Evolutionary conservation across 345 rosid genomes (phyloP).

Genomic region (Salix caprea): DNA sequence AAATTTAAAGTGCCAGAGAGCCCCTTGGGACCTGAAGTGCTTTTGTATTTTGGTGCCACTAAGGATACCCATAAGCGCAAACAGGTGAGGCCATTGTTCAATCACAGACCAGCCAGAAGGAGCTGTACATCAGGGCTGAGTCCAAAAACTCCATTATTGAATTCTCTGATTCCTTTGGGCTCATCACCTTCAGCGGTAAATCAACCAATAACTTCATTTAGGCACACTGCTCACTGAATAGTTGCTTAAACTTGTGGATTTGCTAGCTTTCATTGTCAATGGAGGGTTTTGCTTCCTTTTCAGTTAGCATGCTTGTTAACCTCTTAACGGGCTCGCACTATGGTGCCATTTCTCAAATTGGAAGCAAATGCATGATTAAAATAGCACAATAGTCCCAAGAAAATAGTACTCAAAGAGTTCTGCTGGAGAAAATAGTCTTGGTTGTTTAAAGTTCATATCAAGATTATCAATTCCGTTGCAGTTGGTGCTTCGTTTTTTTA

Average conservation of each 20-base stretch:
- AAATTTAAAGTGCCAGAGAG: conserved; percentile 36
- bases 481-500: no score
- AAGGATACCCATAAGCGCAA: conserved; percentile 11
- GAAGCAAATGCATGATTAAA: neutral
- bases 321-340: neutral
- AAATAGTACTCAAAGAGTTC: no score
- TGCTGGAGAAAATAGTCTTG: neutral
- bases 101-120: conserved; percentile 15
- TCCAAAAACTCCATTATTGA: conserved; percentile 21
- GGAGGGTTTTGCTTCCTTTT: neutral
- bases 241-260: neutral
- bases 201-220: conserved; percentile 11
- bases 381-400: neutral
- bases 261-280: neutral
- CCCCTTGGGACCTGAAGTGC: conserved; percentile 45
- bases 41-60: conserved; percentile 17
- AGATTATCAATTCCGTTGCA: rapidly evolving
- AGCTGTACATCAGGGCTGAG: conserved; percentile 11
- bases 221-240: conserved; percentile 2
- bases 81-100: conserved; percentile 1
- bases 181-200: conserved; percentile 37
- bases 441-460: no score
- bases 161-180: conserved; percentile 36
- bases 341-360: neutral
- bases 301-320: neutral